phyloP scores from a whole-genome alignment of 2,329 filamentous ascomycete species.

The Aspergillus latus region DNA sequence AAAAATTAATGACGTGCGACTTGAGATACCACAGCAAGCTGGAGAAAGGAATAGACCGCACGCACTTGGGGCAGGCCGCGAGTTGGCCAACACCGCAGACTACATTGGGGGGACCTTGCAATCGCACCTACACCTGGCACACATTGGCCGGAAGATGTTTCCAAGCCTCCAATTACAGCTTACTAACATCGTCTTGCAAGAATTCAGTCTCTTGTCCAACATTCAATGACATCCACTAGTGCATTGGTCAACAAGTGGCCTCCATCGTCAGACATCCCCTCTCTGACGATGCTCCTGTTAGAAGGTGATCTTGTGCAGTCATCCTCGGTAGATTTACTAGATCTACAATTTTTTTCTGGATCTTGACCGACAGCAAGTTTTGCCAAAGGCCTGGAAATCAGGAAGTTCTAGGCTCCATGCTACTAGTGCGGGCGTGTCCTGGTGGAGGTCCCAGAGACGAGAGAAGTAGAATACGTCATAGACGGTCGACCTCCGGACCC shows the following conservation, averaged over 20 bases:
- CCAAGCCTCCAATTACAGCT: slow-evolving; percentile 18
- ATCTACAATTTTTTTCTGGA: neutral
- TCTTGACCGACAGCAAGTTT: too few species aligned
- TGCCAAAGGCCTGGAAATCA: too few species aligned
- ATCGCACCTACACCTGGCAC: neutral
- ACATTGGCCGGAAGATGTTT: slow-evolving; percentile 24
- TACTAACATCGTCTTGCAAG: slow-evolving; percentile 8
- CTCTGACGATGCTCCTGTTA: neutral
- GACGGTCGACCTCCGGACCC: neutral
- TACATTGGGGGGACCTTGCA: slow-evolving; percentile 10
- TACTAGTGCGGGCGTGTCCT: too few species aligned
- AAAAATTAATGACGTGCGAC: slow-evolving; percentile 35
- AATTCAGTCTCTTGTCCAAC: neutral
- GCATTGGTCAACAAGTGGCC: neutral
- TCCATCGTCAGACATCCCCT: neutral
- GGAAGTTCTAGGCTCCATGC: too few species aligned
- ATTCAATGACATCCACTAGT: neutral
- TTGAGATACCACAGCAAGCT: slow-evolving; percentile 19
- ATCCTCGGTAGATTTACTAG: neutral
- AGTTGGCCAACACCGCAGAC: slow-evolving; percentile 2
- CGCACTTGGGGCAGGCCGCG: neutral
- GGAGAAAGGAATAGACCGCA: slow-evolving; percentile 13
- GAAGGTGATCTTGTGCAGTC: neutral
- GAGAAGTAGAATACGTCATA: neutral
- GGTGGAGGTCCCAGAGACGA: neutral